Percentiles rank a stretch among this genome's conserved stretches.
phyloP scores from a whole-genome alignment of 805 yeast species.

The Candida montana region DNA sequence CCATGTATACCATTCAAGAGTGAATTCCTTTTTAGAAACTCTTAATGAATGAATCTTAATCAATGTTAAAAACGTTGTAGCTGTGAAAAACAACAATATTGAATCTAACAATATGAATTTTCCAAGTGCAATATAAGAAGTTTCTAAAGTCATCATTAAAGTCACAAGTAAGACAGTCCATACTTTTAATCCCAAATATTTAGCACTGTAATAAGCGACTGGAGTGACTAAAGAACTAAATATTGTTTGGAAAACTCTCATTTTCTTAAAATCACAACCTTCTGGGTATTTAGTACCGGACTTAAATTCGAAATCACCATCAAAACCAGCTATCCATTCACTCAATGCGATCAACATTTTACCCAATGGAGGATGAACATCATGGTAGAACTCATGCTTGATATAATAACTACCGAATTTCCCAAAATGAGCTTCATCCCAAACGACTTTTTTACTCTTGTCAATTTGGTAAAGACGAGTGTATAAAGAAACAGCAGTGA shows the following conservation, averaged over 20 bases:
- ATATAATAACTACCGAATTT: slow-evolving; percentile 78
- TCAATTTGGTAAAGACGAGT: slow-evolving; percentile 59
- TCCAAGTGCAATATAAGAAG: slow-evolving; percentile 62
- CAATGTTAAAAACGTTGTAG: slow-evolving; percentile 59
- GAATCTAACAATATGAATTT: slow-evolving; percentile 75
- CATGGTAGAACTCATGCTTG: slow-evolving; percentile 76
- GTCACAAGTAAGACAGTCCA: slow-evolving; percentile 57
- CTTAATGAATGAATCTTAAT: slow-evolving; percentile 49
- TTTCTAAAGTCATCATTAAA: slow-evolving; percentile 60
- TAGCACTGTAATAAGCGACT: slow-evolving; percentile 64
- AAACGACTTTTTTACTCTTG: slow-evolving; percentile 54
- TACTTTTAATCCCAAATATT: slow-evolving; percentile 46
- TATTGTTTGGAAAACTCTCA: slow-evolving; percentile 68
- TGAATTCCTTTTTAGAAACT: slow-evolving; percentile 31
- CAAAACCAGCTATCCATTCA: slow-evolving; percentile 78
- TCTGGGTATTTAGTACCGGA: slow-evolving; percentile 64
- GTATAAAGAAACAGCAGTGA: slow-evolving; percentile 43
- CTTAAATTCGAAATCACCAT: slow-evolving; percentile 70
- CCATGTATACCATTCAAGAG: slow-evolving; percentile 46
- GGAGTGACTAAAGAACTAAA: slow-evolving; percentile 67
- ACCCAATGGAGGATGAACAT: slow-evolving; percentile 86
- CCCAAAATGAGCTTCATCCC: slow-evolving; percentile 93
- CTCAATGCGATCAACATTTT: slow-evolving; percentile 75
- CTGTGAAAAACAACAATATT: slow-evolving; percentile 70
- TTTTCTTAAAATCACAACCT: slow-evolving; percentile 50